A percentile compares a stretch with the other conserved stretches of the same genome.
Evolutionary conservation across 495 filamentous ascomycete species (phyloP).

Genomic region (Lepraria neglecta): DNA sequence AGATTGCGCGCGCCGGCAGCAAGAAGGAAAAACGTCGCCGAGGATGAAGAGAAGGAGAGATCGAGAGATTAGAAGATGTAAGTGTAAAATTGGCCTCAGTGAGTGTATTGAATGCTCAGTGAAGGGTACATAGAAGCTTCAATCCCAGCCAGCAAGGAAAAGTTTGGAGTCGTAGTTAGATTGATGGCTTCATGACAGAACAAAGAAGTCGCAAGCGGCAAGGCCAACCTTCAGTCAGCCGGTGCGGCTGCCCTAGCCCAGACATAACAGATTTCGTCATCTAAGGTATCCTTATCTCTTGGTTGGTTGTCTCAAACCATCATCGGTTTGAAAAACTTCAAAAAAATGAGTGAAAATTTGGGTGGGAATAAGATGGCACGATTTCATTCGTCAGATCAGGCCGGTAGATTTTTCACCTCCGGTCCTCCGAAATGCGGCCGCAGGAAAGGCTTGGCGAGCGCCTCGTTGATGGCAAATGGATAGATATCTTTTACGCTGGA

Average conservation of each 20-base stretch:
- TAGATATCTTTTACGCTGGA: too few relatives aligned
- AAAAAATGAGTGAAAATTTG: background rate
- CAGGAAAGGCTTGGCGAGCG: background rate
- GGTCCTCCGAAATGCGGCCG: slow-evolving; percentile 1
- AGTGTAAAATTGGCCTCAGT: background rate
- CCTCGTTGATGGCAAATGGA: background rate
- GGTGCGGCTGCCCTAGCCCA: slow-evolving; percentile 10
- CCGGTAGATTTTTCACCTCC: background rate
- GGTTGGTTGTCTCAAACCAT: background rate
- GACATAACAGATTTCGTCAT: slow-evolving; percentile 4
- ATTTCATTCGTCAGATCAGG: background rate
- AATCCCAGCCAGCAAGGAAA: background rate
- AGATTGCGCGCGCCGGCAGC: slow-evolving; percentile 6
- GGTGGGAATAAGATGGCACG: background rate
- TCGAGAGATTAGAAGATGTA: background rate
- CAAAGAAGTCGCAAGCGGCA: slow-evolving; percentile 22
- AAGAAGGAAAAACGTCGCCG: background rate
- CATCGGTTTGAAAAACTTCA: background rate
- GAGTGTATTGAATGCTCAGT: background rate
- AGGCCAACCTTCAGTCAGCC: slow-evolving; percentile 6
- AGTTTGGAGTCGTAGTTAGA: background rate
- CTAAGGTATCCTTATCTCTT: slow-evolving; percentile 3
- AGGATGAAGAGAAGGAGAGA: background rate
- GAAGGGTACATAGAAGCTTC: background rate
- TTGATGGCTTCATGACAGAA: background rate